Percentiles rank a stretch among this genome's conserved stretches.
phyloP scores from a whole-genome alignment of 192 early-diverging fungal genomes.

The Coemansia sp. region DNA sequence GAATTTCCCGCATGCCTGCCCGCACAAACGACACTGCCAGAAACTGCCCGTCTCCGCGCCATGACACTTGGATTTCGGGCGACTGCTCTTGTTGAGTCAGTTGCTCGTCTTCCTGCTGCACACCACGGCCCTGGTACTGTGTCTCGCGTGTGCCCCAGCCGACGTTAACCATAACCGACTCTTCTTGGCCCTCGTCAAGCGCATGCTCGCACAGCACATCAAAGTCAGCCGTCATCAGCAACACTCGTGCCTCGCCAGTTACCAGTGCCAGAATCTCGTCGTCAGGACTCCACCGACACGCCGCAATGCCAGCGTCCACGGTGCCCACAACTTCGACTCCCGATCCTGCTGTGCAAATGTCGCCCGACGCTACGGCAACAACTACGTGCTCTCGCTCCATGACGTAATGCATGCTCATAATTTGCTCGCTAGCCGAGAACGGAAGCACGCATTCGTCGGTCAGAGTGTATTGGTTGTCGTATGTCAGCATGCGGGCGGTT shows the following conservation, averaged over 20 bases:
- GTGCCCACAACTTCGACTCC: slow-evolving; percentile 27
- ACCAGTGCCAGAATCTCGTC: slow-evolving; percentile 79
- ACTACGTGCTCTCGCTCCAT: slow-evolving; percentile 57
- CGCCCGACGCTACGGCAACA: slow-evolving; percentile 51
- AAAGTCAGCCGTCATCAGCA: slow-evolving; percentile 90
- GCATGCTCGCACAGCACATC: slow-evolving; percentile 83
- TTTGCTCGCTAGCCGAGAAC: slow-evolving; percentile 13
- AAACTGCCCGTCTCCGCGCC: slow-evolving; percentile 87
- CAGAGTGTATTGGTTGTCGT: not conserved
- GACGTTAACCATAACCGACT: slow-evolving; percentile 74
- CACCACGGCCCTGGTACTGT: slow-evolving; percentile 94
- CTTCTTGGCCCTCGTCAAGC: slow-evolving; percentile 65
- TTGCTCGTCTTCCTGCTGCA: slow-evolving; percentile 59
- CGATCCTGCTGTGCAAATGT: slow-evolving; percentile 40
- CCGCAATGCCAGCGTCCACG: slow-evolving; percentile 33
- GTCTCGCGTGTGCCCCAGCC: slow-evolving; percentile 98
- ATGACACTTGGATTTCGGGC: slow-evolving; percentile 67
- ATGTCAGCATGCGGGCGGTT: not conserved
- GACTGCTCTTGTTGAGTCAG: slow-evolving; percentile 31
- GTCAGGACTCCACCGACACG: slow-evolving; percentile 81
- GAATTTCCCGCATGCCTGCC: slow-evolving; percentile 48
- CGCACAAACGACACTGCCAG: slow-evolving; percentile 75
- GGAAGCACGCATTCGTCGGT: slow-evolving; percentile 6
- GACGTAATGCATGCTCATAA: slow-evolving; percentile 44
- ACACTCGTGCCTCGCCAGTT: slow-evolving; percentile 60